Evolutionary conservation across 2,329 filamentous ascomycete genomes (phyloP).

Genomic region (Coniella vitis): DNA sequence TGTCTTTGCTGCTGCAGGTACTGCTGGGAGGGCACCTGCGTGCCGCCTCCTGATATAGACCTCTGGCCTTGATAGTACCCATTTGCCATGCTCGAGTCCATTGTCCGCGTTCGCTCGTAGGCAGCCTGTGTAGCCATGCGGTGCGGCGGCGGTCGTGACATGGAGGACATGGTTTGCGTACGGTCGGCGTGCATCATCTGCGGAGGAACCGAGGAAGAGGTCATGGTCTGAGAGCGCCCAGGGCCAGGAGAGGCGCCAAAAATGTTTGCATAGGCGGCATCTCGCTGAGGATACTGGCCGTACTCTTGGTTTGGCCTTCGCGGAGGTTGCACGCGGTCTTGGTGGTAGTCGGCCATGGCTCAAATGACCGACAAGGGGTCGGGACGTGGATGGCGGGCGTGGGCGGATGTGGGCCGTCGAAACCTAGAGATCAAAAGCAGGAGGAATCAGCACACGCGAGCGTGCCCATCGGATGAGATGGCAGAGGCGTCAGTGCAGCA

Average conservation of each 20-base stretch:
- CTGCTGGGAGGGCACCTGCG: conserved; percentile 38
- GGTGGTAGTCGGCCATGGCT: conserved; percentile 54
- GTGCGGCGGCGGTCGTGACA: conserved; percentile 59
- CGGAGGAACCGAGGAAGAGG: conserved; percentile 56
- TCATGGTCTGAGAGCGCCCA: conserved; percentile 94
- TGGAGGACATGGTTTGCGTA: conserved; percentile 72
- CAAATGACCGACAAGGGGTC: conserved; percentile 24
- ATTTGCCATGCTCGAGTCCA: conserved; percentile 38
- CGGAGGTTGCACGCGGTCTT: conserved; percentile 39
- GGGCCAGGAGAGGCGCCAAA: conserved; percentile 82
- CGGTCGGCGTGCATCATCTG: conserved; percentile 54
- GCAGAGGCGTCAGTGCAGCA: not conserved
- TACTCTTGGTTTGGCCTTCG: conserved; percentile 26
- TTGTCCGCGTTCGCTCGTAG: conserved; percentile 35
- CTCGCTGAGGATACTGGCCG: conserved; percentile 43
- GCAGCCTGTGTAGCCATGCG: conserved; percentile 36
- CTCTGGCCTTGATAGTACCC: conserved; percentile 50
- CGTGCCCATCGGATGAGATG: conserved; percentile 10
- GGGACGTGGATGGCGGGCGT: conserved; percentile 7
- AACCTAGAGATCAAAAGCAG: conserved; percentile 13
- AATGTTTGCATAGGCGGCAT: conserved; percentile 93
- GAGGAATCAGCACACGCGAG: conserved; percentile 16
- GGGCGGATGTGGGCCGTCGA: conserved; percentile 9
- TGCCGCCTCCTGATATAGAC: conserved; percentile 43
- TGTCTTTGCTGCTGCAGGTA: conserved; percentile 42